A percentile compares a stretch with the other conserved stretches of the same genome.
Evolutionary conservation across 495 filamentous ascomycete genomes (phyloP).

Genomic region (Podospora anserina): DNA sequence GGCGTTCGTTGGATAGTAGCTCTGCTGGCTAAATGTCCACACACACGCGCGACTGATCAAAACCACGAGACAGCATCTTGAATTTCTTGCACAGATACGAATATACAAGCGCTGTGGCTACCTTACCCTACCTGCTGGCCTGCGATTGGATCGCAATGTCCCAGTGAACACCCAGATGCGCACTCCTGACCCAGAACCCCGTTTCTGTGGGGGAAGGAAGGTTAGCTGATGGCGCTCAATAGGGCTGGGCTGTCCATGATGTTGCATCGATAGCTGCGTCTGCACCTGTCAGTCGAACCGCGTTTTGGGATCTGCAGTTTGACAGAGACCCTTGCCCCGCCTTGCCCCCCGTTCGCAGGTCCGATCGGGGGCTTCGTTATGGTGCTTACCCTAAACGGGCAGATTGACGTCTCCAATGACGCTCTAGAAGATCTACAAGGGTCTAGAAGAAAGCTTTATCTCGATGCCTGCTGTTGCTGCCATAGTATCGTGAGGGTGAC

Average conservation of each 20-base stretch:
- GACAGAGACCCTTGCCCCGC: slow-evolving; percentile 17
- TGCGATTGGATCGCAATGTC: not conserved
- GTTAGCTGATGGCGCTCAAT: not conserved
- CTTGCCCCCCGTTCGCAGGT: slow-evolving; percentile 4
- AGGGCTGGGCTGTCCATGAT: not conserved
- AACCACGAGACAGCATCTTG: not conserved
- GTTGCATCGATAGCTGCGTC: slow-evolving; percentile 2
- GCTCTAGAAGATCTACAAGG: not conserved
- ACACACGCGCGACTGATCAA: not conserved
- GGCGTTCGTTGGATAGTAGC: not conserved
- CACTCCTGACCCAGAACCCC: too few relatives aligned
- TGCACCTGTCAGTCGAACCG: not conserved
- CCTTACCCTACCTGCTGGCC: not conserved
- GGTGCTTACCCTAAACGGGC: not conserved
- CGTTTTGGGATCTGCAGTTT: slow-evolving; percentile 11
- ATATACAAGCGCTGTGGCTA: not conserved
- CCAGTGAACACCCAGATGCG: not conserved
- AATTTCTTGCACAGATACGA: not conserved
- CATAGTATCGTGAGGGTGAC: not conserved
- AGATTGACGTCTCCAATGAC: slow-evolving; percentile 18
- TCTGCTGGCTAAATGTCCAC: not conserved
- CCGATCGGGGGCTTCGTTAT: not conserved
- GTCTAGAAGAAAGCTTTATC: slow-evolving; percentile 7
- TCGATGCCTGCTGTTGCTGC: slow-evolving; percentile 13
- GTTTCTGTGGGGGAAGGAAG: too few relatives aligned